phyloP scores from a whole-genome alignment of 257 asterid genomes.

The Salvia rosmarinus region DNA sequence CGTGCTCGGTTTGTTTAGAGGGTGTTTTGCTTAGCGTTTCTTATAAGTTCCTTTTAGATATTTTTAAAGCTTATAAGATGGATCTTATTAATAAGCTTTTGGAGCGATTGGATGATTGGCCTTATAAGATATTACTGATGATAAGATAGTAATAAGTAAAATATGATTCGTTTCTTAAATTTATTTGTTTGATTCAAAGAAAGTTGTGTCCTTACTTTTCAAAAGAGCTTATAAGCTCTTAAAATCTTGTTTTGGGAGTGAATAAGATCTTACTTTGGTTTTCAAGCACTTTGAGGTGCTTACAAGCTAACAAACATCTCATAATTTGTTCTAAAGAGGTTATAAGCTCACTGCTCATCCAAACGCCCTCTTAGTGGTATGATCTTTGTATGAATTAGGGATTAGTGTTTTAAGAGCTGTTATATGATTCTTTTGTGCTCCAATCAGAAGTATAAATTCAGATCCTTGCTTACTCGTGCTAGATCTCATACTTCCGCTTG shows the following conservation, averaged over 20 bases:
- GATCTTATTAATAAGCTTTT: background rate
- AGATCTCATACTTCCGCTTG: background rate
- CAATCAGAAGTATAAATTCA: background rate
- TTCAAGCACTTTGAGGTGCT: slow-evolving; percentile 7
- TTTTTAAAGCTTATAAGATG: background rate
- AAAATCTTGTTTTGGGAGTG: background rate
- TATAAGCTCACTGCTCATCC: background rate
- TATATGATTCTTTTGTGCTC: background rate
- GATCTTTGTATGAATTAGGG: background rate
- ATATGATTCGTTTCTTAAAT: background rate
- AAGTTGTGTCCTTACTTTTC: background rate
- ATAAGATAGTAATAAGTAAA: background rate
- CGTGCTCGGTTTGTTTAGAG: background rate
- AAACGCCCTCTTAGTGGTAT: background rate
- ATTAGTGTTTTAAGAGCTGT: slow-evolving; percentile 8
- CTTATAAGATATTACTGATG: background rate
- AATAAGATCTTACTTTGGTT: background rate
- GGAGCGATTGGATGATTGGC: background rate
- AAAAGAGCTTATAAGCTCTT: background rate
- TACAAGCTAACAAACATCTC: background rate
- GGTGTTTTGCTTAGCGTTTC: background rate
- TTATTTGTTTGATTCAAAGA: background rate
- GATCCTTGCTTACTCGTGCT: slow-evolving; percentile 9
- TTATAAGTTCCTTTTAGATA: background rate
- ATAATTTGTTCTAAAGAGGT: background rate